Evolutionary conservation across 163 green algal species (phyloP).

Genomic region (Chlorella variabilis): DNA sequence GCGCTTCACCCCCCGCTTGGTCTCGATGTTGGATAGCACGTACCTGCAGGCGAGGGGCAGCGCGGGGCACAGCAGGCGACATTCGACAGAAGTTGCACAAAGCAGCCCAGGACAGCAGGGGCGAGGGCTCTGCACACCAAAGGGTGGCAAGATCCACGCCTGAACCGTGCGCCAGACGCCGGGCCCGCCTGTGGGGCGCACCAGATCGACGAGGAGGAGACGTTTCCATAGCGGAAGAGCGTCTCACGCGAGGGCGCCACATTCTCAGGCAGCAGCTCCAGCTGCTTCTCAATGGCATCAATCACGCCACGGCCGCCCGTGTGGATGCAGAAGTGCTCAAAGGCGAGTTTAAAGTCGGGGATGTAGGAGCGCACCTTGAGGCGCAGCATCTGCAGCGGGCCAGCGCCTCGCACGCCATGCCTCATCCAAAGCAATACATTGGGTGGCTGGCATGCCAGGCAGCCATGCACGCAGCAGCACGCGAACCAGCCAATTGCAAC

Average conservation of each 20-base stretch:
- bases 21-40: slow-evolving; percentile 89
- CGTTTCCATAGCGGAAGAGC: slow-evolving; percentile 94
- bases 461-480: no score
- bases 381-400: slow-evolving; percentile 43
- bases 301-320: slow-evolving; percentile 92
- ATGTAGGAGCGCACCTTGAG: slow-evolving; percentile 85
- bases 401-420: no score
- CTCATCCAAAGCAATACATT: no score
- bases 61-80: not conserved
- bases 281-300: slow-evolving; percentile 96
- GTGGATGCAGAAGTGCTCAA: slow-evolving; percentile 99
- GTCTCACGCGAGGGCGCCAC: slow-evolving; percentile 84
- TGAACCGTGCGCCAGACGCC: no score
- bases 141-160: no score
- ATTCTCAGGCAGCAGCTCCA: slow-evolving; percentile 71
- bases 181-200: no score
- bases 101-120: not conserved
- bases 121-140: no score
- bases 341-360: slow-evolving; percentile 96
- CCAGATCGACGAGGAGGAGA: slow-evolving; percentile 94
- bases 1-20: slow-evolving; percentile 61
- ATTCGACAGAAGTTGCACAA: not conserved
- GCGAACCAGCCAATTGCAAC: no score
- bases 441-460: not conserved
- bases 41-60: slow-evolving; percentile 69